Evolutionary conservation across 176 grass and related monocot species (phyloP).

Genomic region (Zoysia pacifica): DNA sequence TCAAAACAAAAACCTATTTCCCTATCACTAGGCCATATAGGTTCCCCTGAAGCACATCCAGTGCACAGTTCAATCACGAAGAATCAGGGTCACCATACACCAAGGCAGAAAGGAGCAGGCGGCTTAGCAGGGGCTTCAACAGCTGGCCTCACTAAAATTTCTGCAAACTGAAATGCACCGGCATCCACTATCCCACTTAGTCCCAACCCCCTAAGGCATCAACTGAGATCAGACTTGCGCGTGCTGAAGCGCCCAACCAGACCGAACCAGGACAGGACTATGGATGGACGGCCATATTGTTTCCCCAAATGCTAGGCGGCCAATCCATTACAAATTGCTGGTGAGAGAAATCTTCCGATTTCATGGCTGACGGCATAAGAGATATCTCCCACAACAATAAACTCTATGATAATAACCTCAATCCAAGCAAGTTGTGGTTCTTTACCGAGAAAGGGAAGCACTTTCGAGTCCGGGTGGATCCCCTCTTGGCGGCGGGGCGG

Average conservation of each 20-base stretch:
- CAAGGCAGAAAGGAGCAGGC: not conserved
- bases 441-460: not conserved
- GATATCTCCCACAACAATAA: not conserved
- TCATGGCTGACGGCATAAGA: not conserved
- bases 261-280: not conserved
- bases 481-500: not conserved
- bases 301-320: not conserved
- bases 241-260: not conserved
- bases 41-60: not conserved
- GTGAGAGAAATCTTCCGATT: not conserved
- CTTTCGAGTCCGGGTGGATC: not conserved
- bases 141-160: not conserved
- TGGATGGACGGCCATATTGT: not conserved
- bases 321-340: not conserved
- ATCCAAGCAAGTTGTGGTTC: not conserved
- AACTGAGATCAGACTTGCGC: not conserved
- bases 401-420: not conserved
- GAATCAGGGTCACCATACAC: not conserved
- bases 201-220: not conserved
- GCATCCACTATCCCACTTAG: not conserved
- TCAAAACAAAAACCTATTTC: not conserved
- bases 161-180: not conserved
- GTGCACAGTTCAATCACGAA: not conserved
- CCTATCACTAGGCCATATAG: not conserved
- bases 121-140: not conserved